Base-by-base conservation (phyloP, 1,284 basidiomycete genomes). In the Tremellales sp. region DNA sequence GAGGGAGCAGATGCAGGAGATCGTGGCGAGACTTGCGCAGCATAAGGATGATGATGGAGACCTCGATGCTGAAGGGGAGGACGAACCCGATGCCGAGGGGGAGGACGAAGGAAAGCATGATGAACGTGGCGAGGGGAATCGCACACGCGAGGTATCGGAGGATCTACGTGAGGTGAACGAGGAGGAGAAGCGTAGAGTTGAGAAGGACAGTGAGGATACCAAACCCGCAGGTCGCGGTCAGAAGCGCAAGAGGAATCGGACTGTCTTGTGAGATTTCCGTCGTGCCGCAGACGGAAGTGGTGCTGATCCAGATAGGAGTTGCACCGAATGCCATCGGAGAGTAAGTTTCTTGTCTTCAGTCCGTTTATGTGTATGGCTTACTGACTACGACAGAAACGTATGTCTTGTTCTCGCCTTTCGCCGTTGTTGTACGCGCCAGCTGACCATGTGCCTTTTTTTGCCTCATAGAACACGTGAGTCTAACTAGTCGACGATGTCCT, bases 241-340 rank as follows among this genome's bases (percentile, higher is more conserved):
- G 37, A 69, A 69, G 55, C 55, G 65, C 45, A 62, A 61, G 42
- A 46, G 72, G 45, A 72, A 72, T 51, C 52, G 72, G 43, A 68
- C 66, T n/a, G 59, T 62, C 1, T 45, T 74, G 62, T 68, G 57
- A 67, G 67, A n/a, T 64, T 11, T 13, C 13, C 8, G n/a, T 31
- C 24, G 36, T 21, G 19, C 4, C 26, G 33, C 35, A 40, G 19
- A 36, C 21, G 45, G 24, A 51, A 8, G 24, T 12, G 15, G 43
- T 21, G 19, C n/a, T 22, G 23, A 31, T 48, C 33, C 11, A 17
- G 6, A 10, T 35, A 70, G 68, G 60, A 73, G 71, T 43, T 73
- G 71, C 52, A 69, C 66, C 40, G 72, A 74, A 42, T 74, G 72
- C 57, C 70, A 74, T 55, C 50, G 72, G 21, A 56, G 72, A 53